These are phyloP conservation scores for Candida pseudoviswanathii DNA, from an alignment of 1,139 yeast species.

Conservation along the genomic window DNA sequence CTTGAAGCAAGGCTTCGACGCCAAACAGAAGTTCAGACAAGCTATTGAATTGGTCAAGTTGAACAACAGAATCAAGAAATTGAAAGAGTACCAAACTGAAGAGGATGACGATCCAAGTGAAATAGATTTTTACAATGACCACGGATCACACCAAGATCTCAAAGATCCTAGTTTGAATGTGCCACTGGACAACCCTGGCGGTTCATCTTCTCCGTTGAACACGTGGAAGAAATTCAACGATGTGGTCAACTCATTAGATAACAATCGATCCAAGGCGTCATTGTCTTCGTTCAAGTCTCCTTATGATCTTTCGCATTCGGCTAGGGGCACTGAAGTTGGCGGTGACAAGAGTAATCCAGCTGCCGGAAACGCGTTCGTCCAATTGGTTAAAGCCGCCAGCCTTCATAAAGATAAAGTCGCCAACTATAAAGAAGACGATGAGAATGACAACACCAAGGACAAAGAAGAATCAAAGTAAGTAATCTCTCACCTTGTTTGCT, in stretches of 20 bases:
- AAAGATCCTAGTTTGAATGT: neutral
- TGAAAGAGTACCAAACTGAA: slow-evolving; percentile 55
- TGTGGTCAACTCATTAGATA: slow-evolving; percentile 19
- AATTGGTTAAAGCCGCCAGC: slow-evolving; percentile 71
- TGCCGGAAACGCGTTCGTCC: slow-evolving; percentile 61
- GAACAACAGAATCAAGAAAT: slow-evolving; percentile 69
- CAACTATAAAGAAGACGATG: slow-evolving; percentile 33
- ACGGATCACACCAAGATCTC: slow-evolving; percentile 22
- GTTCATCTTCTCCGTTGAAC: slow-evolving; percentile 17
- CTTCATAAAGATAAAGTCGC: slow-evolving; percentile 64
- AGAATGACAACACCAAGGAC: neutral
- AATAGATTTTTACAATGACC: slow-evolving; percentile 42
- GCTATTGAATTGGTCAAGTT: slow-evolving; percentile 83
- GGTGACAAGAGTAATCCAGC: slow-evolving; percentile 20
- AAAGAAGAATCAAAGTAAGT: slow-evolving; percentile 1
- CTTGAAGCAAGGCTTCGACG: slow-evolving; percentile 71
- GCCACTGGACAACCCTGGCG: neutral
- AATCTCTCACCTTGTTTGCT: neutral
- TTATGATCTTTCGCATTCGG: slow-evolving; percentile 7
- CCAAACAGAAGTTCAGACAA: slow-evolving; percentile 80
- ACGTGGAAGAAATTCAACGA: slow-evolving; percentile 30
- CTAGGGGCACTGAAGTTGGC: slow-evolving; percentile 3
- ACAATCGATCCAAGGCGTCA: slow-evolving; percentile 21
- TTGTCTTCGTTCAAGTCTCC: slow-evolving; percentile 19
- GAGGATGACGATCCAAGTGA: slow-evolving; percentile 59